Base-by-base conservation (phyloP, 2,329 filamentous ascomycete species). In the Coniosporium tulheliwenetii region DNA sequence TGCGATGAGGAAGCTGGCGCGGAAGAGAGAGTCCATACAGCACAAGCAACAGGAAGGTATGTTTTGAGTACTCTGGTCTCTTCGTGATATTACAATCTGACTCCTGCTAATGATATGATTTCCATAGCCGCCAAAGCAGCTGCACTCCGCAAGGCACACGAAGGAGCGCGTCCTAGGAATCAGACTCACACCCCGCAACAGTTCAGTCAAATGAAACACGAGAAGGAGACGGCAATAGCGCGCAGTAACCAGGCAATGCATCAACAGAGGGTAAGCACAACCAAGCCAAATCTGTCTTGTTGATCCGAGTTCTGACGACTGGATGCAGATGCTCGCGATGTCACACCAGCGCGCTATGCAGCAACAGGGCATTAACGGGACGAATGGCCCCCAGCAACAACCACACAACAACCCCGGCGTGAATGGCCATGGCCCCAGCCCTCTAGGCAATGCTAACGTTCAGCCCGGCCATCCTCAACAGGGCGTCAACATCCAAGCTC, bases 1-100 rank as follows among this genome's bases (percentile, higher is more conserved):
- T 60, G 84, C 84, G 2, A 95, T 96, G 85, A 77, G 87, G 35
- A 98, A 96, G 58, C 61, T 94, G 38, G 87, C 87, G 1, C 93
- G 94, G 68, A 96, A 95, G 62, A 77, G 89, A 19, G 91, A 98
- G 62, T 81, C 82, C 9, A 72, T 76, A 19, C 66, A 77, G 26
- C 85, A 91, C 55, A 96, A 96, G 65, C 84, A 91, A 56, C 82
- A 89, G 54, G 85, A 95, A 55, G 70, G 68, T 70, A 59, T 57
- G 59, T 45, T 38, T 31, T 7, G 19, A 26, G 19, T 7, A 26
- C 19, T 26, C 19, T 26, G 19, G 19, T 37, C 10, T 14, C 14
- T 14, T 14, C 33, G 37, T 48, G 19, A 45, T 40, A 26, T 26
- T 26, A 26, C 16, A 31, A 39, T 45, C 32, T 33, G 19, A 16